A percentile compares a stretch with the other conserved stretches of the same genome.
These are phyloP conservation scores for Leishmania guyanensis DNA, from an alignment of 208 protist genomes.

Conservation along the genomic window DNA sequence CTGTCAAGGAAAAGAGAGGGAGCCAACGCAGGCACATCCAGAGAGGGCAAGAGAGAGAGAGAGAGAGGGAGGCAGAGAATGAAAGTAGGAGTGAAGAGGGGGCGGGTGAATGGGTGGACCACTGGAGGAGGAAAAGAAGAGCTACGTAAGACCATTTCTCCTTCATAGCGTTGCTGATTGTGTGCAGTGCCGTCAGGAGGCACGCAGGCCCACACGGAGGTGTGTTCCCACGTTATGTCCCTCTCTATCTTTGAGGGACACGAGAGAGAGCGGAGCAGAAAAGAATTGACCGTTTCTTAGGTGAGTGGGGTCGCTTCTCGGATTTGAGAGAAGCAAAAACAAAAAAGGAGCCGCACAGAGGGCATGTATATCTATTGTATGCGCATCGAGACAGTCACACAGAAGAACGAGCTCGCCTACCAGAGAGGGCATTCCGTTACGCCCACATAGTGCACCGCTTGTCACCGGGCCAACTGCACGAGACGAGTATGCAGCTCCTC, in stretches of 20 bases:
- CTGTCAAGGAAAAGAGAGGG: background rate
- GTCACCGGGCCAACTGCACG: slow-evolving; percentile 48
- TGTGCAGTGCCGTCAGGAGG: background rate
- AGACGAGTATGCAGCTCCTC: slow-evolving; percentile 63
- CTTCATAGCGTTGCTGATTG: background rate
- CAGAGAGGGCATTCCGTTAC: background rate
- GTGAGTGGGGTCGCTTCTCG: background rate
- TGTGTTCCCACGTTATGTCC: background rate
- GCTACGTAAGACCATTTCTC: background rate
- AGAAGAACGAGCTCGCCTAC: background rate
- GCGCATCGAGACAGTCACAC: background rate
- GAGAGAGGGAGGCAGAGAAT: background rate
- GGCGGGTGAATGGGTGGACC: no score
- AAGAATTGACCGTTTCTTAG: background rate
- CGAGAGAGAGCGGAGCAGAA: background rate
- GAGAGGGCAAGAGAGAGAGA: background rate
- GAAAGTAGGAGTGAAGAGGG: no score
- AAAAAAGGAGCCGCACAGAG: slow-evolving; percentile 3
- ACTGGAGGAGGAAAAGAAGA: background rate
- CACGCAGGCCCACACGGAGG: background rate
- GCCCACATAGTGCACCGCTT: background rate
- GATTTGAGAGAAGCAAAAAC: slow-evolving; percentile 6
- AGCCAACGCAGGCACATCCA: background rate
- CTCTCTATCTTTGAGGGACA: background rate
- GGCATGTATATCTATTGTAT: background rate